Percentiles rank a stretch among this genome's conserved stretches.
These are phyloP conservation scores for Oehlia diaphana DNA, from an alignment of 192 early-diverging fungal genomes.

Conservation along the genomic window DNA sequence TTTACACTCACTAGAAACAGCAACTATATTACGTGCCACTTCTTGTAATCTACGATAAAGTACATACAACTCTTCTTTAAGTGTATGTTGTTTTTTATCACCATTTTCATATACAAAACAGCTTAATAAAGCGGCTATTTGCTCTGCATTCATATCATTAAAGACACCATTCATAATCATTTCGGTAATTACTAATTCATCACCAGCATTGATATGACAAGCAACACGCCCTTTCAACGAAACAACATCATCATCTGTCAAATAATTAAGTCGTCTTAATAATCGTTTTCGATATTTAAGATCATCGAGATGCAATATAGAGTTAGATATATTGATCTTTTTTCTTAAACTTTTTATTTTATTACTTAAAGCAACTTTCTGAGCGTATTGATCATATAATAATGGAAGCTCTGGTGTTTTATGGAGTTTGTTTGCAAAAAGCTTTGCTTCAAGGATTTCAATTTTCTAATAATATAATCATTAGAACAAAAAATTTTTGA, in stretches of 20 bases:
- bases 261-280: constrained; percentile 88
- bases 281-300: constrained; percentile 89
- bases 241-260: constrained; percentile 79
- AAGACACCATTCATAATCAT: constrained; percentile 97
- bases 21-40: constrained; percentile 79
- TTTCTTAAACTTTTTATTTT: constrained; percentile 70
- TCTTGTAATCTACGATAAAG: constrained; percentile 84
- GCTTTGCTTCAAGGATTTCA: constrained; percentile 65
- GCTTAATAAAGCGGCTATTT: constrained; percentile 80
- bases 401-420: constrained; percentile 52
- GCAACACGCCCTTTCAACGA: constrained; percentile 98
- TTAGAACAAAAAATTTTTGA: not conserved
- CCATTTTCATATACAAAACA: constrained; percentile 90
- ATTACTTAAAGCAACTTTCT: constrained; percentile 59
- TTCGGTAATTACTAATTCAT: constrained; percentile 94
- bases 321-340: constrained; percentile 73
- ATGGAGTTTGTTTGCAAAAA: constrained; percentile 63
- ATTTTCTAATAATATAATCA: constrained; percentile 53
- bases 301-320: constrained; percentile 90
- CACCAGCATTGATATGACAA: constrained; percentile 93
- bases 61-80: constrained; percentile 75
- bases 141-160: constrained; percentile 88
- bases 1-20: constrained; percentile 87
- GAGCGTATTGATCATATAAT: constrained; percentile 62
- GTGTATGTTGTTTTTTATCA: constrained; percentile 48